A percentile compares a stretch with the other conserved stretches of the same genome.
These are phyloP conservation scores for Malus orientalis DNA, from an alignment of 306 rosid species.

Conservation along the genomic window DNA sequence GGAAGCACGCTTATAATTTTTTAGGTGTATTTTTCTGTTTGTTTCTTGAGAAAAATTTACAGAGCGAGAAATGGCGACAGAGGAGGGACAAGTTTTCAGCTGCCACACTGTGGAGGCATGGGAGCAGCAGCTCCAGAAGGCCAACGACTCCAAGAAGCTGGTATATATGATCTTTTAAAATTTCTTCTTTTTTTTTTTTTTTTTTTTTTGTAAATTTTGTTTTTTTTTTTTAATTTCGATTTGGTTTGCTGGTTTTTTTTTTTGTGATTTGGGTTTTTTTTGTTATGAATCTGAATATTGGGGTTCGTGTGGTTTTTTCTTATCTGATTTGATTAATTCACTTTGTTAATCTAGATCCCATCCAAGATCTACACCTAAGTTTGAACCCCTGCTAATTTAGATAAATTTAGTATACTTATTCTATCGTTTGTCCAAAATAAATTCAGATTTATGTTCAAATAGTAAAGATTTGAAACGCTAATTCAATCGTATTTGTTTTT, in stretches of 20 bases:
- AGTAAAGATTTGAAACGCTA: neutral
- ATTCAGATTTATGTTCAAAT: neutral
- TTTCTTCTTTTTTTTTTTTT: no score
- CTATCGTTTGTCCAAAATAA: no score
- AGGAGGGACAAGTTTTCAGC: conserved; percentile 61
- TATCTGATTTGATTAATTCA: neutral
- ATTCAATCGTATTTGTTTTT: neutral
- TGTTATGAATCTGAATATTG: conserved; percentile 7
- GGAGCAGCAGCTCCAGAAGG: conserved; percentile 51
- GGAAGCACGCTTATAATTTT: neutral
- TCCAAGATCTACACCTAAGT: no score
- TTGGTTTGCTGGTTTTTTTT: neutral
- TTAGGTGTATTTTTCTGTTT: neutral
- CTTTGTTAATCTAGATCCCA: neutral
- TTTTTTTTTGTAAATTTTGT: neutral
- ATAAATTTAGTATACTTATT: no score
- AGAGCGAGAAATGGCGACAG: conserved; percentile 28
- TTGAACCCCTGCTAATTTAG: no score
- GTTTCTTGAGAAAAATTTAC: neutral
- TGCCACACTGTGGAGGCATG: conserved; percentile 62
- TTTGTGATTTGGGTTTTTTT: neutral
- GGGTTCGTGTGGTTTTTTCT: conserved; percentile 8
- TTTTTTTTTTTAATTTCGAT: neutral
- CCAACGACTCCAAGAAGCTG: conserved; percentile 56
- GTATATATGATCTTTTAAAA: conserved; percentile 9